Percentiles rank a stretch among this genome's conserved stretches.
These are phyloP conservation scores for Podospora pseudopauciseta DNA, from an alignment of 495 filamentous ascomycete species.

Conservation along the genomic window DNA sequence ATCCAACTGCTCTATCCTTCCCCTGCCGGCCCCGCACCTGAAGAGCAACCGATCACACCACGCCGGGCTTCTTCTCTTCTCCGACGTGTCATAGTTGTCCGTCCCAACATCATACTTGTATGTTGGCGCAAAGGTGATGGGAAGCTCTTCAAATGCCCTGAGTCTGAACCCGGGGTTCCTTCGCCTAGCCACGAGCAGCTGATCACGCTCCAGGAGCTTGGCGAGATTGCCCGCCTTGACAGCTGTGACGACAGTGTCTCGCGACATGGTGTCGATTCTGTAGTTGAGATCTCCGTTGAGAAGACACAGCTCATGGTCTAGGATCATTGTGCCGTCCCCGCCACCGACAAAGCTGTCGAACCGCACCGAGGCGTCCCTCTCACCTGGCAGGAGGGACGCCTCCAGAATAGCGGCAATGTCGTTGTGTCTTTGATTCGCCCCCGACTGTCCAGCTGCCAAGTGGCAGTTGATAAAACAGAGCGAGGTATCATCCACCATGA, in stretches of 20 bases:
- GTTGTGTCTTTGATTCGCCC: slow-evolving; percentile 86
- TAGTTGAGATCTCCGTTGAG: slow-evolving; percentile 97
- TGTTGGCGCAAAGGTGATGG: slow-evolving; percentile 88
- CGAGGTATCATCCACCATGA: slow-evolving; percentile 86
- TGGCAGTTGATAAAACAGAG: slow-evolving; percentile 98
- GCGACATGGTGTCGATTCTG: slow-evolving; percentile 94
- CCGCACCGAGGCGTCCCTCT: slow-evolving; percentile 56
- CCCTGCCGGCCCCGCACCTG: slow-evolving; percentile 57
- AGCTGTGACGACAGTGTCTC: slow-evolving; percentile 82
- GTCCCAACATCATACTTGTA: slow-evolving; percentile 98
- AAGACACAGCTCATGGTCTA: slow-evolving; percentile 95
- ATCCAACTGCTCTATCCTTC: slow-evolving; percentile 78
- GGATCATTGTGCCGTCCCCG: slow-evolving; percentile 91
- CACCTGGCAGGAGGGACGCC: slow-evolving; percentile 62
- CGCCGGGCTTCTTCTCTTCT: slow-evolving; percentile 92
- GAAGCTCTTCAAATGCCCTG: slow-evolving; percentile 77
- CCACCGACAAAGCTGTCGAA: slow-evolving; percentile 80
- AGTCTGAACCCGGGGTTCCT: slow-evolving; percentile 86
- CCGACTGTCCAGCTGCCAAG: slow-evolving; percentile 87
- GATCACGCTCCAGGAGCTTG: slow-evolving; percentile 94
- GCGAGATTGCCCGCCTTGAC: slow-evolving; percentile 72
- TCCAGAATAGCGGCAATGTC: slow-evolving; percentile 91
- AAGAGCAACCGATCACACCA: slow-evolving; percentile 96
- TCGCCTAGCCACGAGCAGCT: slow-evolving; percentile 78
- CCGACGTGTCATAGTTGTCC: slow-evolving; percentile 87